phyloP scores from a whole-genome alignment of 1,284 basidiomycete genomes.

The Moesziomyces antarcticus region DNA sequence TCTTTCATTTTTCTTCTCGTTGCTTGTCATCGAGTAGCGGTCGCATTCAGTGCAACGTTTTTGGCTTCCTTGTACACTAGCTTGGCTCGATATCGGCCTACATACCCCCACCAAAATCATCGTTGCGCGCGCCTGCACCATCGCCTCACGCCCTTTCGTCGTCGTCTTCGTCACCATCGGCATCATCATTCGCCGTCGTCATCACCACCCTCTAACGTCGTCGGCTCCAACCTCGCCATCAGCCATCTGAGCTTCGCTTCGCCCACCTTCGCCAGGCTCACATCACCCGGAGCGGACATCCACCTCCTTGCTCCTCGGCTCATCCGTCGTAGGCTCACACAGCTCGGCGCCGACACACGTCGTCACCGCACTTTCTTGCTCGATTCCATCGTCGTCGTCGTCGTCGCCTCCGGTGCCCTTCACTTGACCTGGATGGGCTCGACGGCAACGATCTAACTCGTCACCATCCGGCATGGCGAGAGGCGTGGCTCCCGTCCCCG shows the following conservation, averaged over 20 bases:
- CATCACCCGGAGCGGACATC: slow-evolving; percentile 23
- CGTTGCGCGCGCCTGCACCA: slow-evolving; percentile 7
- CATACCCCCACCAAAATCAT: slow-evolving; percentile 25
- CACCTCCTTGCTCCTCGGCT: slow-evolving; percentile 27
- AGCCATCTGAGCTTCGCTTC: background rate
- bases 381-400: slow-evolving; percentile 5
- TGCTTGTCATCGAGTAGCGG: slow-evolving; percentile 11
- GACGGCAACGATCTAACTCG: slow-evolving; percentile 39
- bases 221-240: background rate
- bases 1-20: slow-evolving; percentile 1
- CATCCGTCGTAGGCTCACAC: background rate
- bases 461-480: slow-evolving; percentile 51
- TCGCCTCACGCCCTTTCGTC: slow-evolving; percentile 1
- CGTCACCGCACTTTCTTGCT: background rate
- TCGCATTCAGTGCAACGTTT: slow-evolving; percentile 22
- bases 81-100: slow-evolving; percentile 15
- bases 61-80: slow-evolving; percentile 36
- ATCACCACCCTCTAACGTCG: background rate
- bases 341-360: background rate
- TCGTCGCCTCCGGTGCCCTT: slow-evolving; percentile 26
- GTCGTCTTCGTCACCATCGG: slow-evolving; percentile 5
- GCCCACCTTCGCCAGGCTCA: background rate
- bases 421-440: slow-evolving; percentile 44
- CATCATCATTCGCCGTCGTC: background rate
- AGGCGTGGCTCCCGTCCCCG: slow-evolving; percentile 49